phyloP scores from a whole-genome alignment of 306 rosid species.

The Vigna nakashimae region DNA sequence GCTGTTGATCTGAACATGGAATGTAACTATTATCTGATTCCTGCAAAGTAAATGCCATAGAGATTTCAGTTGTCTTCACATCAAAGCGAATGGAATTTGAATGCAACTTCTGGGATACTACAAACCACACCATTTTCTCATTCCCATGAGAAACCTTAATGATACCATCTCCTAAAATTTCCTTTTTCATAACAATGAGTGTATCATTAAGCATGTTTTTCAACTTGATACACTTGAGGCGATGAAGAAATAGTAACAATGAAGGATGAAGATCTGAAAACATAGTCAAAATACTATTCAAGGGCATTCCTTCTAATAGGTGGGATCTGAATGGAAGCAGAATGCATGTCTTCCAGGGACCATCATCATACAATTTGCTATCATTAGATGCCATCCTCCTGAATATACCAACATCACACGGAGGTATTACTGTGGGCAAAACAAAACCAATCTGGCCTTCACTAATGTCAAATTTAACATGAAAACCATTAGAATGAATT shows the following conservation, averaged over 20 bases:
- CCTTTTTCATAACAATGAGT: constrained; percentile 78
- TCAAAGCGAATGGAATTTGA: constrained; percentile 64
- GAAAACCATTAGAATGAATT: constrained; percentile 98
- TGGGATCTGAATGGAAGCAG: constrained; percentile 84
- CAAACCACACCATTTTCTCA: constrained; percentile 88
- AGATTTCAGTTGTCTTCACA: constrained; percentile 83
- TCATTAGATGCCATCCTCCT: constrained; percentile 65
- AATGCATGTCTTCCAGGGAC: constrained; percentile 89
- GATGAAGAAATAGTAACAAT: constrained; percentile 89
- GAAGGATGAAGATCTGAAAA: constrained; percentile 98
- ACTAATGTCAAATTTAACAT: constrained; percentile 90
- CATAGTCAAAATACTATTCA: constrained; percentile 70
- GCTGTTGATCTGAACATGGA: constrained; percentile 77
- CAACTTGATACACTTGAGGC: constrained; percentile 81
- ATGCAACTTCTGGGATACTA: constrained; percentile 74
- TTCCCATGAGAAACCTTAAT: constrained; percentile 80
- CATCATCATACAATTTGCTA: constrained; percentile 50
- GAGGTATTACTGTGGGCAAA: constrained; percentile 82
- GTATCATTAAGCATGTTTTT: constrained; percentile 77
- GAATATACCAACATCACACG: constrained; percentile 66
- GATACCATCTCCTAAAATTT: constrained; percentile 78
- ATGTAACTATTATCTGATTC: constrained; percentile 66
- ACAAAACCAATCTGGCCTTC: constrained; percentile 98
- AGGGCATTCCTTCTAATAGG: constrained; percentile 60
- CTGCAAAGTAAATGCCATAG: constrained; percentile 83